A percentile compares a stretch with the other conserved stretches of the same genome.
Evolutionary conservation across 768 basidiomycete species (phyloP).

Genomic region (Podaxis sp.): DNA sequence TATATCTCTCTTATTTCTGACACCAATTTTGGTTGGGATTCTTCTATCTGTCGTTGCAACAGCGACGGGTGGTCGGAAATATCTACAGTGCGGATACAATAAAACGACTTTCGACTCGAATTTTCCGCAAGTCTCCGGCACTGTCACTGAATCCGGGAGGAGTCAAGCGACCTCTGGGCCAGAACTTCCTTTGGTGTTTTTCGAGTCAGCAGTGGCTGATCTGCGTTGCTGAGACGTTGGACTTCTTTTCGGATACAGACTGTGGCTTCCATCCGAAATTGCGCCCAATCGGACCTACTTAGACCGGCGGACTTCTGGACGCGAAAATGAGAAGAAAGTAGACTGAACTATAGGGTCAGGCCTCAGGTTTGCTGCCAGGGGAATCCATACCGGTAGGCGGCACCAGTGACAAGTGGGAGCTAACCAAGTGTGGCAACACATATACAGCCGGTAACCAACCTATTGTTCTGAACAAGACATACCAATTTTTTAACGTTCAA

Average conservation of each 20-base stretch:
- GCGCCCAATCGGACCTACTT: neutral
- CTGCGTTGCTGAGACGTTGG: neutral
- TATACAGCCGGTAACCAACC: neutral
- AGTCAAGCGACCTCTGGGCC: neutral
- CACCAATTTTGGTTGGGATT: neutral
- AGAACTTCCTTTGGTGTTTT: neutral
- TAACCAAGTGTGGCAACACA: neutral
- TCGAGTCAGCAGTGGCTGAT: conserved; percentile 7
- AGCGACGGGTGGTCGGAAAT: neutral
- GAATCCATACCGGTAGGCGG: no score
- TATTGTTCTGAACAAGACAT: neutral
- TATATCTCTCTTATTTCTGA: no score
- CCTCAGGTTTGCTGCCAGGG: no score
- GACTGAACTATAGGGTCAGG: no score
- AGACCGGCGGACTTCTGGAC: neutral
- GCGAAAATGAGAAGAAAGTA: neutral
- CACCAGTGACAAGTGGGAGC: neutral
- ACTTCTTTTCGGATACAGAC: conserved; percentile 5
- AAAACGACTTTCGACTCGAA: neutral
- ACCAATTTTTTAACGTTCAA: neutral
- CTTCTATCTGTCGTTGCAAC: neutral
- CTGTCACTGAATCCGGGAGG: conserved; percentile 2
- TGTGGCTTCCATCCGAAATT: conserved; percentile 7
- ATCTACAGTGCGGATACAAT: neutral
- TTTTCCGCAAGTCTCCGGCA: neutral